Base-by-base conservation (phyloP, 768 basidiomycete species). In the Psilocybe cubensis region DNA sequence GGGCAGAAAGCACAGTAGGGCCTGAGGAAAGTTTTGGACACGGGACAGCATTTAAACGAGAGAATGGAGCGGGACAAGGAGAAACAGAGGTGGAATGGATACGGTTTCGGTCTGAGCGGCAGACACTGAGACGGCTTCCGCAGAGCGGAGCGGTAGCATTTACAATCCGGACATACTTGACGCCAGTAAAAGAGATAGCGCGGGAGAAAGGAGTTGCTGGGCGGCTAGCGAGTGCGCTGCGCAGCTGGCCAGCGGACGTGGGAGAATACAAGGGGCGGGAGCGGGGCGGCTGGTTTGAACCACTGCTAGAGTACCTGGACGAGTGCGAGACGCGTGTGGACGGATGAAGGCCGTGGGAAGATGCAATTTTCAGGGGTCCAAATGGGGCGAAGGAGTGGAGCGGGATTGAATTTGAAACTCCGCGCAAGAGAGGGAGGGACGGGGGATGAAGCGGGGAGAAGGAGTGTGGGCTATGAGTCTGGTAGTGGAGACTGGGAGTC, bases 171-270 rank as follows among this genome's bases (percentile, higher is more conserved):
- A 86, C 85, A 46, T 89, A 89, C 71, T 50, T 86, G 53, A 79
- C 79, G 40, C 82, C 82, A 20, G 68, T 89, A 31, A 77, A 75
- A 21, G 78, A 80, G 35, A 69, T 91, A 1, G 76, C 58, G 12
- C 65, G 71, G 51, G 90, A 90, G 67, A 73, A 73, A 7, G 87
- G 84, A 0, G 81, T 87, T 10, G 79, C 87, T 0, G 84, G 79
- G 28, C 73, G 89, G 49, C 70, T 91, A 66, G 87, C 83, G 12
- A 82, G 81, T 47, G 86, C 87, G 4, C 71, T 91, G 49, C 71
- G 82, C 56, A 83, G 83, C 60, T 91, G 89, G 87, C 83, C 85
- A 5, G 76, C 75, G 18, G 86, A 87, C 59, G 83, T 91, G 10
- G 78, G 73, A 51, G 67, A 71, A 69, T 86, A 78, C 68, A 83